Evolutionary conservation across 1,139 yeast species (phyloP), one percentile per base, ranked within the genome.

Genomic region (Kodamaea suecica): DNA sequence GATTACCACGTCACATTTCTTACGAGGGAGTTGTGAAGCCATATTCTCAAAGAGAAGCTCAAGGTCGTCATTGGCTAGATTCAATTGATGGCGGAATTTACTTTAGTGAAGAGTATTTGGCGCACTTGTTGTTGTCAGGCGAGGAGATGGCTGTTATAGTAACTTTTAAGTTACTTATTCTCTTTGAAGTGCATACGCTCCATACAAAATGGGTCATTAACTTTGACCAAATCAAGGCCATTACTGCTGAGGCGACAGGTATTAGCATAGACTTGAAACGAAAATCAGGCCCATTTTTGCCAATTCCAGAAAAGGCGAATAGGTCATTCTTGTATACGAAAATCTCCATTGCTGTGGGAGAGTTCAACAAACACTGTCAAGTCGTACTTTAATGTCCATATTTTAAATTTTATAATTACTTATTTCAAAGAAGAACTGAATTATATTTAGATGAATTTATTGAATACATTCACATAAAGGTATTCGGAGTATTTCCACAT

Each of bases 61-160:
- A 88, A 47, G 99, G 99, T 4, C 97, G 92, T 55, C 85, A 73
- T 50, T 87, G 97, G 95, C 69, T 92, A 42, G 88, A 86, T 59
- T 70, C 79, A 7, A 76, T 86, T 19, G 84, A 84, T 53, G 95
- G 94, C 32, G 97, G 97, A 1, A 63, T 73, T 30, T 86, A 66
- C 52, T 74, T 78, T 45, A 68, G 70, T 38, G 97, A 92, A 49
- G 66, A 68, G 23, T 94, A 92, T 51, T 66, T 92, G 41, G 95
- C 97, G 0, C 98, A 94, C 57, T 75, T 85, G 44, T 73, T 85
- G 11, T 64, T 90, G 34, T 82, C 92, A 1, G 95, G 95, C 4
- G 83, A 80, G 41, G 95, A 85, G 41, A 72, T 76, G 53, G 84
- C 84, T 3, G 80, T 87, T 2, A 61, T 92, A 38, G 80, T 94